These are phyloP conservation scores for Neofusicoccum cordaticola DNA, from an alignment of 2,329 filamentous ascomycete genomes.

Conservation along the genomic window DNA sequence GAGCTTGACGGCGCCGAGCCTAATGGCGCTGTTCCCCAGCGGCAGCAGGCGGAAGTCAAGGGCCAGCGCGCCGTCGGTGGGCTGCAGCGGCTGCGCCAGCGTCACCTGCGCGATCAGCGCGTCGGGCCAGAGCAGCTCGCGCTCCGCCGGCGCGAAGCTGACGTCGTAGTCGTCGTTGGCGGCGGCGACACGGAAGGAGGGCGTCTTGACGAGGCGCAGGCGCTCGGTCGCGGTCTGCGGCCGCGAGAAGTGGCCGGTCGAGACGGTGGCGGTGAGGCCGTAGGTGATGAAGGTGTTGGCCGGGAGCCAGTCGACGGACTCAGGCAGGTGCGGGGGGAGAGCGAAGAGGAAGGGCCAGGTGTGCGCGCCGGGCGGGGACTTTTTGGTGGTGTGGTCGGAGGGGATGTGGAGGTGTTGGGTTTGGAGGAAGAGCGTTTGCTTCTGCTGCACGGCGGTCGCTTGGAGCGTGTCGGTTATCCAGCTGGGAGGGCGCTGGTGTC, in stretches of 20 bases:
- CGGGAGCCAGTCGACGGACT: not conserved
- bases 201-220: not conserved
- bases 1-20: too few species aligned
- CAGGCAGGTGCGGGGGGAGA: not conserved
- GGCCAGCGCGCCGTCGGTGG: too few species aligned
- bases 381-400: not conserved
- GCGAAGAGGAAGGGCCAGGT: not conserved
- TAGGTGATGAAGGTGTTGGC: not conserved
- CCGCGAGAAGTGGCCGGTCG: not conserved
- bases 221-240: not conserved
- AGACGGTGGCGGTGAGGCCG: not conserved
- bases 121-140: not conserved
- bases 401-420: not conserved
- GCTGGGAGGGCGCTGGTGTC: not conserved
- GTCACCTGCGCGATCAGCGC: not conserved
- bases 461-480: not conserved
- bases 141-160: not conserved
- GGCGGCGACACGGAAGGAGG: not conserved
- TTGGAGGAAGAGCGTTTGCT: not conserved
- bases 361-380: not conserved
- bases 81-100: not conserved
- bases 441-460: not conserved
- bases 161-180: not conserved
- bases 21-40: too few species aligned
- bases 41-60: too few species aligned